phyloP scores from a whole-genome alignment of 129 eudicot genomes.

The Tagetes erecta region DNA sequence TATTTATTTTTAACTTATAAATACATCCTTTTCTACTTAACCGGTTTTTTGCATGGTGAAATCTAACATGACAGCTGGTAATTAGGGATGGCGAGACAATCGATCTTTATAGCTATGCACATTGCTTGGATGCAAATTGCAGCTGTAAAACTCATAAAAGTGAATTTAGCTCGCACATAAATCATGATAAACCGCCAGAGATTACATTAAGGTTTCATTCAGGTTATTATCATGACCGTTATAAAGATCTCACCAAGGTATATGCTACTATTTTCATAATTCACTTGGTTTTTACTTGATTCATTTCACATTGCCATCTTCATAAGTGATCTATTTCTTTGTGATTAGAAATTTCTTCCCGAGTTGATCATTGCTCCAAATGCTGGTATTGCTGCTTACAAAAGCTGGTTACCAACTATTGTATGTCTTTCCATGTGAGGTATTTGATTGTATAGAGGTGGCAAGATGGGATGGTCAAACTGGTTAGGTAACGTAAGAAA shows the following conservation, averaged over 20 bases:
- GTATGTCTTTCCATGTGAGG: slow-evolving; percentile 42
- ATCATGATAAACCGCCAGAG: slow-evolving; percentile 21
- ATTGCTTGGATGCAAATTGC: slow-evolving; percentile 62
- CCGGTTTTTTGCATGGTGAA: not conserved
- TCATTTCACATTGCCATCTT: slow-evolving; percentile 4
- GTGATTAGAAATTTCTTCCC: slow-evolving; percentile 64
- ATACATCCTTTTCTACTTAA: not conserved
- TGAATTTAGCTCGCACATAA: slow-evolving; percentile 17
- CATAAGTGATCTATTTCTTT: slow-evolving; percentile 10
- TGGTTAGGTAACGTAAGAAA: not conserved
- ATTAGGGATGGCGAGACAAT: slow-evolving; percentile 72
- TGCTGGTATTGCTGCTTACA: slow-evolving; percentile 93
- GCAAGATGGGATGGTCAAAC: slow-evolving; percentile 1
- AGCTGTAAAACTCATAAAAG: slow-evolving; percentile 44
- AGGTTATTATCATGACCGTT: slow-evolving; percentile 80
- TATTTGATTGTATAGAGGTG: not conserved
- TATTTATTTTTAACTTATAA: not conserved
- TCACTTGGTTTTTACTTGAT: not conserved
- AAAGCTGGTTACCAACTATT: slow-evolving; percentile 82
- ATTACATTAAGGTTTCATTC: slow-evolving; percentile 60
- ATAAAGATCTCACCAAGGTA: slow-evolving; percentile 65
- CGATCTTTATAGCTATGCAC: slow-evolving; percentile 52
- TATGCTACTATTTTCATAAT: slow-evolving; percentile 24
- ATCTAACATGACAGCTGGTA: slow-evolving; percentile 18
- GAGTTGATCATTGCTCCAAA: slow-evolving; percentile 75